phyloP scores from a whole-genome alignment of 129 eudicot genomes.

The Sambucus nigra region DNA sequence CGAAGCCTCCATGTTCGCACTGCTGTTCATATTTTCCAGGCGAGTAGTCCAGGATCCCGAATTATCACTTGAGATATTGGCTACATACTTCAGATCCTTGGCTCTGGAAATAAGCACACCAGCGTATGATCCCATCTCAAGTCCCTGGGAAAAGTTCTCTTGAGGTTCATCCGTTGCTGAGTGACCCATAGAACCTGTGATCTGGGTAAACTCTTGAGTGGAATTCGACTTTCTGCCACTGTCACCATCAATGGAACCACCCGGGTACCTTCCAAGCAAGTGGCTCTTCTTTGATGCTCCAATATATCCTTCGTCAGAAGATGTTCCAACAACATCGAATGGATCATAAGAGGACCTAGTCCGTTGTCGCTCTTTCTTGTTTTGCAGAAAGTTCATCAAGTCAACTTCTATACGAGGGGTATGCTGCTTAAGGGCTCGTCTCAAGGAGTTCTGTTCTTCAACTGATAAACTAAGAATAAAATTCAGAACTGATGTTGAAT shows the following conservation, averaged over 20 bases:
- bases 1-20: constrained; percentile 26
- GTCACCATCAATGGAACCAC: constrained; percentile 74
- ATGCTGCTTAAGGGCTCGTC: constrained; percentile 91
- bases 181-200: constrained; percentile 24
- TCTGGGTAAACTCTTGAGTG: constrained; percentile 37
- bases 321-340: constrained; percentile 71
- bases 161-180: constrained; percentile 34
- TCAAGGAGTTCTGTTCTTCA: constrained; percentile 87
- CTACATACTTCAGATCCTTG: constrained; percentile 31
- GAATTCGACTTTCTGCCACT: constrained; percentile 78
- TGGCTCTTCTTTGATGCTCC: constrained; percentile 62
- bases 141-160: constrained; percentile 28
- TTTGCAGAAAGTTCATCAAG: constrained; percentile 88
- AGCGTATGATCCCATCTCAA: constrained; percentile 33
- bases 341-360: constrained; percentile 74
- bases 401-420: constrained; percentile 99
- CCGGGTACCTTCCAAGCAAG: constrained; percentile 69
- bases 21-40: constrained; percentile 28
- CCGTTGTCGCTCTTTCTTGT: constrained; percentile 81
- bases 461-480: constrained; percentile 85
- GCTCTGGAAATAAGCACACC: constrained; percentile 31
- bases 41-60: constrained; percentile 33
- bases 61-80: constrained; percentile 16
- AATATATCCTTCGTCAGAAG: constrained; percentile 82
- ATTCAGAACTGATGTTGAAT: constrained; percentile 66